Conservation (phyloP, 495 filamentous ascomycete species). For the Tetracladium setigerum region DNA sequence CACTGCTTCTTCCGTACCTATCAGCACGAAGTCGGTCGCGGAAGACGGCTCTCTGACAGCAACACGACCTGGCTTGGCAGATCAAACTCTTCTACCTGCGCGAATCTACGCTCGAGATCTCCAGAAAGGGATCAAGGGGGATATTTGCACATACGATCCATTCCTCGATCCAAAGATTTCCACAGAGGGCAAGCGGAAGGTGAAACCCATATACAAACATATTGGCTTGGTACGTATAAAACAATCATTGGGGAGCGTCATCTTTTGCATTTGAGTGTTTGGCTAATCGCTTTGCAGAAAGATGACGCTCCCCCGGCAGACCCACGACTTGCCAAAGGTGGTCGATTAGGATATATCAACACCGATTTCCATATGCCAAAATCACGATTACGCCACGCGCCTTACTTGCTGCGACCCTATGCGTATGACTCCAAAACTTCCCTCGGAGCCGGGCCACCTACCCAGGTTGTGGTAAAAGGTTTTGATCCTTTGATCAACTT, state of each 20-base stretch:
- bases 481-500: conserved; percentile 84
- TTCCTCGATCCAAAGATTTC: conserved; percentile 53
- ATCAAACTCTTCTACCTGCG: conserved; percentile 32
- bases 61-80: conserved; percentile 41
- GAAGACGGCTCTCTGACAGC: conserved; percentile 14
- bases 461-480: conserved; percentile 83
- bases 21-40: conserved; percentile 1
- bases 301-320: conserved; percentile 63
- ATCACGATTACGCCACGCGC: conserved; percentile 61
- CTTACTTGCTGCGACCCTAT: conserved; percentile 72
- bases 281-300: conserved; percentile 42
- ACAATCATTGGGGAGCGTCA: conserved; percentile 47
- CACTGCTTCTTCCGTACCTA: not conserved
- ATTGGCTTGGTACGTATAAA: conserved; percentile 57
- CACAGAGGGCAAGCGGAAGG: conserved; percentile 55
- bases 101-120: conserved; percentile 55
- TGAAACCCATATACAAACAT: conserved; percentile 62
- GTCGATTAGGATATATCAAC: conserved; percentile 48
- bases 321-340: conserved; percentile 62
- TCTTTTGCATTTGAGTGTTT: conserved; percentile 42
- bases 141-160: conserved; percentile 68
- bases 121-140: conserved; percentile 55
- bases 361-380: conserved; percentile 65
- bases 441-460: conserved; percentile 79
- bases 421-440: conserved; percentile 72